These are phyloP conservation scores for Wilhelminamyces savonicus DNA, from an alignment of 805 yeast species.

Conservation along the genomic window DNA sequence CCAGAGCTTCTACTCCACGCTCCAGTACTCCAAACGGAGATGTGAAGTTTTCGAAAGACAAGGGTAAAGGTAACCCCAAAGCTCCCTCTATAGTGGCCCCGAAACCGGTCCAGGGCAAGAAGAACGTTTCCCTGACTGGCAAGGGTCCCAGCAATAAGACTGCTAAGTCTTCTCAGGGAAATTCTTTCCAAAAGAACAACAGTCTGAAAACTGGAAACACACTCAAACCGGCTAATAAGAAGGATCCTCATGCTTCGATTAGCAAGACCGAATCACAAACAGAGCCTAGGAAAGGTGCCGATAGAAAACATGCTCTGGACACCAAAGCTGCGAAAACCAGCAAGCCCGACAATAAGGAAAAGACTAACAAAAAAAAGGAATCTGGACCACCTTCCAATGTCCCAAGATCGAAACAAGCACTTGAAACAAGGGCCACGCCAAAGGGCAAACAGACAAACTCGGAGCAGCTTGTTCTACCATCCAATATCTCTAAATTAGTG, in stretches of 20 bases:
- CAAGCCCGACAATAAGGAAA: conserved; percentile 1
- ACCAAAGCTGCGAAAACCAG: no score
- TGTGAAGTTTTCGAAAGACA: no score
- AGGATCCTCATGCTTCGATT: background rate
- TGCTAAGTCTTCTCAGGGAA: background rate
- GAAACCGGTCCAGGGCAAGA: background rate
- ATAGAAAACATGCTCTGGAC: no score
- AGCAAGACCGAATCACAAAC: background rate
- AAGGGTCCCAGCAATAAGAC: background rate
- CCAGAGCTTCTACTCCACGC: conserved; percentile 2
- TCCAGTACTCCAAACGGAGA: conserved; percentile 1
- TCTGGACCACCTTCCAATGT: no score
- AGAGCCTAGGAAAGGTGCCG: no score
- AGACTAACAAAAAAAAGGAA: conserved; percentile 1
- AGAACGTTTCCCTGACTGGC: background rate
- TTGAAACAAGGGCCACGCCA: no score
- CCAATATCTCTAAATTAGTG: conserved; percentile 21
- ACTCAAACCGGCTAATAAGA: background rate
- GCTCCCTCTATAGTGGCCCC: no score
- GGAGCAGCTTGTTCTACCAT: conserved; percentile 16
- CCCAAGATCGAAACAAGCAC: no score
- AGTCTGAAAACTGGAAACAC: conserved; percentile 1
- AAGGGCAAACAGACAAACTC: no score
- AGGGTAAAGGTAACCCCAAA: no score
- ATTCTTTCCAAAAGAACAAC: conserved; percentile 1